Base-by-base conservation (phyloP, 2,329 filamentous ascomycete species). In the Pseudopyrenochaeta lycopersici region DNA sequence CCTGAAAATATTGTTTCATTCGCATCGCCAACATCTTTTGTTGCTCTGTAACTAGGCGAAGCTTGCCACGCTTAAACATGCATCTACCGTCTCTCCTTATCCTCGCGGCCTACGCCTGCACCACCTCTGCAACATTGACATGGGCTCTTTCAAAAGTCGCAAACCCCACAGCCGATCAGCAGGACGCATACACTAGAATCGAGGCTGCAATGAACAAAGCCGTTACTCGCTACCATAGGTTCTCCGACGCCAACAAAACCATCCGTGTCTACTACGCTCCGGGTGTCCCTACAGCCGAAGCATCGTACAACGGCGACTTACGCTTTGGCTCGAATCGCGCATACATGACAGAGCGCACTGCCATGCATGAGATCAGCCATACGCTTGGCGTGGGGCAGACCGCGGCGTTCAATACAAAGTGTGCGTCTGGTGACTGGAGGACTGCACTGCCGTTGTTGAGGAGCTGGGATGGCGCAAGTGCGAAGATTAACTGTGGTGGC, bases 321-420 rank as follows among this genome's bases (percentile, higher is more conserved):
- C 68, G 71, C 30, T 74, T 74, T 49, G 71, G 71, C 15, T 67
- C 63, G 11, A 62, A 74, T 48, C 53, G 70, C 7, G 45, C 66
- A 3, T 74, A 73, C 59, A 74, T 74, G 71, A 71, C 57, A 1
- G 62, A 74, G 56, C 67, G 71, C 40, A 73, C 70, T 10, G 71
- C 71, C 3, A 67, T 74, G 70, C 71, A 74, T 32, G 71, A 74
- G 45, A 73, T 74, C 49, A 55, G 56, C 14, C 71, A 74, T 43
- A 74, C 71, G 2, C 54, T 74, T 6, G 71, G 71, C 2, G 64
- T 74, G 1, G 70, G 71, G 2, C 70, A 73, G 52, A 74, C 71
- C 9, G 60, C 63, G 1, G 68, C 67, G 10, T 74, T 73, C 36
- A 50, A 70, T 33, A 49, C 41, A 2, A 67, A 71, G 51, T 74